phyloP scores from a whole-genome alignment of 306 rosid species.

The Glycine soja region DNA sequence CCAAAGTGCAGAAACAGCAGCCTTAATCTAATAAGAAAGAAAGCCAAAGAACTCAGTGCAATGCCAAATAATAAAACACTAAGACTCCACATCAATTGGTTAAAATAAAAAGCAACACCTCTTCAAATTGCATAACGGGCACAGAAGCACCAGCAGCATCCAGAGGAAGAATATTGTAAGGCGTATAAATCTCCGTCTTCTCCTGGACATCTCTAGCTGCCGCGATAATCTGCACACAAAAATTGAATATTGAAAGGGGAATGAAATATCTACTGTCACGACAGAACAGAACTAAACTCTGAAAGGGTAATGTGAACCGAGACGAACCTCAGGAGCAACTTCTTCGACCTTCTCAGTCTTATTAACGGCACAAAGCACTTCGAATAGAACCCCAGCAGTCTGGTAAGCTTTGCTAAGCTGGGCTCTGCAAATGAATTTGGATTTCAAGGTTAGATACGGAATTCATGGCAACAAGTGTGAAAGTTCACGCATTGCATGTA shows the following conservation, averaged over 20 bases:
- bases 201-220: slow-evolving; percentile 99
- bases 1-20: slow-evolving; percentile 84
- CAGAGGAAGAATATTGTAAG: slow-evolving; percentile 94
- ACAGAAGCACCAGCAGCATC: slow-evolving; percentile 94
- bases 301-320: slow-evolving; percentile 32
- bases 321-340: slow-evolving; percentile 97
- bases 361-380: slow-evolving; percentile 96
- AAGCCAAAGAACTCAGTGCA: slow-evolving; percentile 46
- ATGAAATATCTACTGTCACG: slow-evolving; percentile 3
- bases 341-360: slow-evolving; percentile 97
- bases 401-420: slow-evolving; percentile 96
- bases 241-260: slow-evolving; percentile 19
- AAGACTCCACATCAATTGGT: slow-evolving; percentile 6
- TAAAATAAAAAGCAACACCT: slow-evolving; percentile 59
- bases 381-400: slow-evolving; percentile 94
- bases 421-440: slow-evolving; percentile 64
- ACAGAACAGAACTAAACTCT: slow-evolving; percentile 8
- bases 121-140: slow-evolving; percentile 94
- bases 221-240: slow-evolving; percentile 78
- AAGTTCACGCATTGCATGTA: not conserved
- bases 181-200: slow-evolving; percentile 89
- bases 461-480: not conserved
- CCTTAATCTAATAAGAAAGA: slow-evolving; percentile 70
- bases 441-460: slow-evolving; percentile 21
- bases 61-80: slow-evolving; percentile 42